Conservation (phyloP, 208 protist species). For the Crithidia expoeki region DNA sequence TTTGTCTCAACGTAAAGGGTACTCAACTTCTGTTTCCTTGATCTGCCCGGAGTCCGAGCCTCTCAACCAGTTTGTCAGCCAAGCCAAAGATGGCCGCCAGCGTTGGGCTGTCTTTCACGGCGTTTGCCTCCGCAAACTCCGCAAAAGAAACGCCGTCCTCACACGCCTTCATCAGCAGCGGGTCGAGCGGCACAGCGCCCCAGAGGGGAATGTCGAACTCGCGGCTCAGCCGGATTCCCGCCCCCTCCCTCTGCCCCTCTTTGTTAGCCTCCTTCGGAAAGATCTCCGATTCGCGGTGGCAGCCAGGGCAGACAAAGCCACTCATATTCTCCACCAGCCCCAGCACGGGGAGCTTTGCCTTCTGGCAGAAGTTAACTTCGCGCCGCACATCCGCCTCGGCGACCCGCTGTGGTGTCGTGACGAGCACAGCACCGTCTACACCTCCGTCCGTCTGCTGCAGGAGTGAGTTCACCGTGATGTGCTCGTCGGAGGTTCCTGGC, state of each 20-base stretch:
- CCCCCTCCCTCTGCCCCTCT: slow-evolving; percentile 48
- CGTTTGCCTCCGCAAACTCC: slow-evolving; percentile 45
- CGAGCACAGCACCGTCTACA: slow-evolving; percentile 92
- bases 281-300: slow-evolving; percentile 90
- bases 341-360: slow-evolving; percentile 95
- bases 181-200: slow-evolving; percentile 90
- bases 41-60: slow-evolving; percentile 38
- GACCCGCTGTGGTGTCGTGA: slow-evolving; percentile 99
- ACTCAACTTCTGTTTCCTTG: background rate
- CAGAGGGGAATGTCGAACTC: slow-evolving; percentile 89
- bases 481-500: slow-evolving; percentile 99
- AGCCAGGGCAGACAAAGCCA: slow-evolving; percentile 96
- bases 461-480: slow-evolving; percentile 96
- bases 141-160: slow-evolving; percentile 82
- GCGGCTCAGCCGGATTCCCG: slow-evolving; percentile 72
- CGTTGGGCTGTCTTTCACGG: slow-evolving; percentile 42
- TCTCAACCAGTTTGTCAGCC: slow-evolving; percentile 45
- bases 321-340: slow-evolving; percentile 99
- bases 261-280: slow-evolving; percentile 72
- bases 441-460: slow-evolving; percentile 84
- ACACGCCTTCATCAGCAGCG: slow-evolving; percentile 90
- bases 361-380: slow-evolving; percentile 99
- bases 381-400: slow-evolving; percentile 97
- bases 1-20: too few relatives aligned
- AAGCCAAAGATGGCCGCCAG: slow-evolving; percentile 51